Evolutionary conservation across 1,139 yeast species (phyloP).

Genomic region (Yamadazyma songkhlaensis): DNA sequence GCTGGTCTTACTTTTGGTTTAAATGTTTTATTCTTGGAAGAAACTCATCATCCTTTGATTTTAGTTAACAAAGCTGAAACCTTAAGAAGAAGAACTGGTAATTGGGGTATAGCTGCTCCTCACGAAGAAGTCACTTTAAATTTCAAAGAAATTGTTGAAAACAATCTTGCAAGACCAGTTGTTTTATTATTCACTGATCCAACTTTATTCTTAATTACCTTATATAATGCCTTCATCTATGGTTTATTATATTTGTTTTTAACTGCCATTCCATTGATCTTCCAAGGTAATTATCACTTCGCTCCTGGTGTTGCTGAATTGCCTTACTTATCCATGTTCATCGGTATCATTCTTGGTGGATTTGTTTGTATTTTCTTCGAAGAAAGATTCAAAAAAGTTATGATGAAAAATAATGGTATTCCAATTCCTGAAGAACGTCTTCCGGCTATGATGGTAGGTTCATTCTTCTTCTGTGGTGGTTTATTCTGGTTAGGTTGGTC

Average conservation of each 20-base stretch:
- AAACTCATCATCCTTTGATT: constrained; percentile 51
- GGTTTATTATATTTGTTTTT: constrained; percentile 77
- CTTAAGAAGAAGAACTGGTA: constrained; percentile 54
- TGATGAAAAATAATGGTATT: constrained; percentile 48
- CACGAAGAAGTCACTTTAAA: constrained; percentile 70
- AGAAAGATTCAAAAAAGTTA: constrained; percentile 19
- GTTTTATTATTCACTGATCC: constrained; percentile 71
- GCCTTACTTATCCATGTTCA: constrained; percentile 58
- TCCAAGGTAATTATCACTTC: constrained; percentile 58
- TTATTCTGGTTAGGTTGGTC: constrained; percentile 86
- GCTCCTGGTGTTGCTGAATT: constrained; percentile 52
- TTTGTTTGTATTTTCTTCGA: constrained; percentile 27
- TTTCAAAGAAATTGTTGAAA: constrained; percentile 62
- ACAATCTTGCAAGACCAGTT: constrained; percentile 69
- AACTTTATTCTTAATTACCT: constrained; percentile 60
- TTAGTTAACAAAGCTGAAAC: constrained; percentile 59
- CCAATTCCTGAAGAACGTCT: constrained; percentile 80
- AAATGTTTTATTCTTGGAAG: constrained; percentile 35
- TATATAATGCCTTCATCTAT: constrained; percentile 81
- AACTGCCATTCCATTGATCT: constrained; percentile 78
- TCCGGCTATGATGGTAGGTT: constrained; percentile 71
- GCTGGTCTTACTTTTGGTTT: constrained; percentile 31
- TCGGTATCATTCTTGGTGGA: constrained; percentile 66
- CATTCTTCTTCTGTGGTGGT: constrained; percentile 69
- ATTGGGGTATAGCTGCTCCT: constrained; percentile 84